A percentile compares a stretch with the other conserved stretches of the same genome.
Conservation (phyloP, 148 eudicot genomes). For the Diospyros lotus region DNA sequence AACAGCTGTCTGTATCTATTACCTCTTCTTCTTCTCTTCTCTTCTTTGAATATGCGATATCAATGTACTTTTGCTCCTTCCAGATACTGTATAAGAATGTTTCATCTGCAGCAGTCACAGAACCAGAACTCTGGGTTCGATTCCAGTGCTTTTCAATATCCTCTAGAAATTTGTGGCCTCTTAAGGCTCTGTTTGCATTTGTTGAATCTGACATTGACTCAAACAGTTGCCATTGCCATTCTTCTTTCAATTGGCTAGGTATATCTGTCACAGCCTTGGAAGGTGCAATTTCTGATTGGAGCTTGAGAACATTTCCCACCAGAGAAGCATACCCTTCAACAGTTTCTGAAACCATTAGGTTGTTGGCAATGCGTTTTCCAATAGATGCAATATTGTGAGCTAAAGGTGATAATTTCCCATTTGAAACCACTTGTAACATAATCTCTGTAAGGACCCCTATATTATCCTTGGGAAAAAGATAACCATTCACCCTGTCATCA, state of each 20-base stretch:
- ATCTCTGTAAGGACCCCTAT: constrained; percentile 45
- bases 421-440: constrained; percentile 45
- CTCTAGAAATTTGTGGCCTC: constrained; percentile 33
- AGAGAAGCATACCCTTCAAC: constrained; percentile 70
- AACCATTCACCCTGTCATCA: constrained; percentile 83
- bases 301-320: constrained; percentile 49
- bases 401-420: constrained; percentile 56
- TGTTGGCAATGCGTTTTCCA: constrained; percentile 62
- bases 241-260: constrained; percentile 48
- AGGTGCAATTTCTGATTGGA: constrained; percentile 76
- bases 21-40: constrained; percentile 91
- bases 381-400: constrained; percentile 61
- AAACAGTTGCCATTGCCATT: constrained; percentile 72
- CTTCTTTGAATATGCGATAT: constrained; percentile 41
- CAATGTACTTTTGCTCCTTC: constrained; percentile 65
- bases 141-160: constrained; percentile 43
- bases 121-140: constrained; percentile 28
- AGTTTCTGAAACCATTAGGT: constrained; percentile 64
- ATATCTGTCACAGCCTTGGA: constrained; percentile 51
- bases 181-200: constrained; percentile 31
- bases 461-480: constrained; percentile 73
- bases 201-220: constrained; percentile 30
- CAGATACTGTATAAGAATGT: constrained; percentile 54
- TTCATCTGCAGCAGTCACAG: constrained; percentile 32
- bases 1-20: constrained; percentile 12